Evolutionary conservation across 768 basidiomycete species (phyloP).

Genomic region (Megacollybia marginata): DNA sequence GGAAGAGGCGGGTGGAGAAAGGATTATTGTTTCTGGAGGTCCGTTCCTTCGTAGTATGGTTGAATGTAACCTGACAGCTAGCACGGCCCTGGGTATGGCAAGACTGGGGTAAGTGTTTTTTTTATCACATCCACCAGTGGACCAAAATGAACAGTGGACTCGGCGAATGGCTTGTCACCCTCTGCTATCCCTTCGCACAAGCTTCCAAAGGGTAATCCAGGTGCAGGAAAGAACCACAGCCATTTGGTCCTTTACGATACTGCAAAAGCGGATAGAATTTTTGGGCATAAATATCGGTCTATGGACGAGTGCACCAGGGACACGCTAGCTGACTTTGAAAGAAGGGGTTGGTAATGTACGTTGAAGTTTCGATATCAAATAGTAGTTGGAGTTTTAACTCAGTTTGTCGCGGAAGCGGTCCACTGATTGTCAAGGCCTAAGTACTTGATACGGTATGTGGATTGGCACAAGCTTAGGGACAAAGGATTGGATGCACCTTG

Average conservation of each 20-base stretch:
- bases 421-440: too few species aligned
- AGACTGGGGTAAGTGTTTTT: constrained; percentile 23
- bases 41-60: too few species aligned
- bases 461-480: too few species aligned
- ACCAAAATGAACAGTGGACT: constrained; percentile 21
- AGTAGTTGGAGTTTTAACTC: background rate
- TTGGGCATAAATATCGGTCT: constrained; percentile 23
- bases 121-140: too few species aligned
- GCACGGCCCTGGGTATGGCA: constrained; percentile 23
- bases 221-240: constrained; percentile 14
- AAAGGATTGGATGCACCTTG: too few species aligned
- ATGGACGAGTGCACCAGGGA: constrained; percentile 23
- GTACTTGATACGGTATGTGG: too few species aligned
- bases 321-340: constrained; percentile 23
- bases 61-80: too few species aligned
- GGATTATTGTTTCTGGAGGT: constrained; percentile 29
- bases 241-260: constrained; percentile 17
- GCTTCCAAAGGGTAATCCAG: constrained; percentile 22
- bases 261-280: constrained; percentile 19
- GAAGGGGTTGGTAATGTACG: constrained; percentile 21
- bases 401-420: too few species aligned
- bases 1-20: constrained; percentile 37
- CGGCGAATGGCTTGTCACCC: constrained; percentile 18
- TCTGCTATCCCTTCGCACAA: constrained; percentile 16
- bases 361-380: background rate